Base-by-base conservation (phyloP, 306 rosid species). In the Quercus rubra region DNA sequence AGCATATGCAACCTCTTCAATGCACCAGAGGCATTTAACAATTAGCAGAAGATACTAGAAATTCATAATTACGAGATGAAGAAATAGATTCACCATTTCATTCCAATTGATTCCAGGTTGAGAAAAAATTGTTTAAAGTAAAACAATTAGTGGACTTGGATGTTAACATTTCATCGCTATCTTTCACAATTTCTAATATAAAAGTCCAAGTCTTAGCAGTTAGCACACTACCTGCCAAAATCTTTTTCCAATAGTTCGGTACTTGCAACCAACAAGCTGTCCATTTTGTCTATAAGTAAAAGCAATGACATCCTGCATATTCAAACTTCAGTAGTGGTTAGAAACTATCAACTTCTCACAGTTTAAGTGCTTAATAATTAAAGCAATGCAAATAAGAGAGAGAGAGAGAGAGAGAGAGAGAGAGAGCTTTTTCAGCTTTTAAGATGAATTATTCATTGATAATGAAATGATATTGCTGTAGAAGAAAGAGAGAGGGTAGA, bases 181-280 rank as follows among this genome's bases (percentile, higher is more conserved):
- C 46, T 49, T 52, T 52, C 6, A 6, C 9, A 62, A 7, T 49
- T 62, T 18, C 67, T 46, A 57, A 61, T 31, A 76, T 81, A 20
- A 78, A 79, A 82, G 19, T 61, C 31, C n/a, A 52, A 78, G 62
- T 8, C 71, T 71, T 54, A 80, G 58, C 73, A 49, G 5, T 71
- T 54, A 80, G 63, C 73, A 49, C 7, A 13, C 18, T 89, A 94
- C 99, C 99, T 85, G 93, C 99, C 99, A 92, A 86, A 88, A 94
- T 77, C 84, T 88, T 88, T 91, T 94, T 23, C 66, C 88, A 62
- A 81, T 20, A 10, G 93, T 83, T 81, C 99, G 88, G 76, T 87
- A 94, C 87, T 92, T 94, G 89, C 99, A 94, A 73, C 97, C 95
- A 75, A 92, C 95, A 19, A 88, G 82, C 70, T 74, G 82, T 52